These are phyloP conservation scores for Penicillium alfredii DNA, from an alignment of 495 filamentous ascomycete genomes.

Conservation along the genomic window DNA sequence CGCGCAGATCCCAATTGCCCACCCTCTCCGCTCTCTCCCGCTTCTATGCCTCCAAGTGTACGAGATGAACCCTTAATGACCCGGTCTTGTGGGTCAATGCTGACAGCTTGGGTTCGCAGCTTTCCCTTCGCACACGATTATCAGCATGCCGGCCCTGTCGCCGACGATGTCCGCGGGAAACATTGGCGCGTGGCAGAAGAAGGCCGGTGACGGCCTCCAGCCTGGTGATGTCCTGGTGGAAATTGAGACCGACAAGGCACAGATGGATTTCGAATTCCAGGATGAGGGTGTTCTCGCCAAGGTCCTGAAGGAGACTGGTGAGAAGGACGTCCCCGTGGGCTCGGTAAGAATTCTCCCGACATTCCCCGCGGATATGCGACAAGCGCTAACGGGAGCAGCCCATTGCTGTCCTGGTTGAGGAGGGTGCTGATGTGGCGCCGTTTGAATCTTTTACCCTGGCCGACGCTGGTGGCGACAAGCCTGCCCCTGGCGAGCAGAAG, in stretches of 20 bases:
- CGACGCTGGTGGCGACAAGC: slow-evolving; percentile 84
- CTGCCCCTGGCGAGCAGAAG: slow-evolving; percentile 51
- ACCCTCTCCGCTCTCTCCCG: slow-evolving; percentile 57
- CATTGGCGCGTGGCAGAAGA: slow-evolving; percentile 98
- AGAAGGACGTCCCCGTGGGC: slow-evolving; percentile 92
- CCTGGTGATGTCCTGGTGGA: slow-evolving; percentile 98
- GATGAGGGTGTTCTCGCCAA: slow-evolving; percentile 96
- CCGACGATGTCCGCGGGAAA: slow-evolving; percentile 97
- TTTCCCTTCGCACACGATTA: slow-evolving; percentile 87
- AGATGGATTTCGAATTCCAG: slow-evolving; percentile 99
- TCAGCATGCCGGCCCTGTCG: slow-evolving; percentile 97
- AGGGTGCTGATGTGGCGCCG: slow-evolving; percentile 74
- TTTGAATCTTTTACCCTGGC: slow-evolving; percentile 85
- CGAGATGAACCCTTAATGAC: slow-evolving; percentile 22
- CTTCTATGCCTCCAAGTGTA: slow-evolving; percentile 77
- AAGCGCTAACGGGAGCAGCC: slow-evolving; percentile 52
- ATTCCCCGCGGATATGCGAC: slow-evolving; percentile 17
- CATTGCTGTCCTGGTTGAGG: slow-evolving; percentile 91
- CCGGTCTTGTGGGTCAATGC: slow-evolving; percentile 6
- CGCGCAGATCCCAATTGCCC: slow-evolving; percentile 42
- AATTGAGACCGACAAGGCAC: slow-evolving; percentile 99
- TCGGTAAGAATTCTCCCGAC: slow-evolving; percentile 59
- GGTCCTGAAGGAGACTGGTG: slow-evolving; percentile 86
- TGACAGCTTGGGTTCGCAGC: slow-evolving; percentile 41
- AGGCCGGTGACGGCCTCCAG: slow-evolving; percentile 77